A percentile compares a stretch with the other conserved stretches of the same genome.
phyloP scores from a whole-genome alignment of 2,329 filamentous ascomycete species.

The Periconia digitata region DNA sequence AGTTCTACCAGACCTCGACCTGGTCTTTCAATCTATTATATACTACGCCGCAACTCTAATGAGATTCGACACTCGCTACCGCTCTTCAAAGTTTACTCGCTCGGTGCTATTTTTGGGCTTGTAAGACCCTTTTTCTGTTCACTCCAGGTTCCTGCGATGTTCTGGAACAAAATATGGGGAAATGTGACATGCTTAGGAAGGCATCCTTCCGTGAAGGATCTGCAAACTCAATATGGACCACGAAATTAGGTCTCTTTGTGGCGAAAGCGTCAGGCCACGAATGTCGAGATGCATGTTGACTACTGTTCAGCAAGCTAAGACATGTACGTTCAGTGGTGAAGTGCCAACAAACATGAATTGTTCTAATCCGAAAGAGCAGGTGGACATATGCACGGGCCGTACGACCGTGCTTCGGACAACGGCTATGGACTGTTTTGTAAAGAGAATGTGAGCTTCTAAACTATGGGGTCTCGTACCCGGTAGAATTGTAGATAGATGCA shows the following conservation, averaged over 20 bases:
- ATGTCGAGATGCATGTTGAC: slow-evolving; percentile 16
- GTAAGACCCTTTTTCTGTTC: slow-evolving; percentile 7
- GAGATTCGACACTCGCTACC: slow-evolving; percentile 13
- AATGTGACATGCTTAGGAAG: slow-evolving; percentile 2
- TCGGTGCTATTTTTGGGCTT: slow-evolving; percentile 29
- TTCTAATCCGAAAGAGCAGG: slow-evolving; percentile 13
- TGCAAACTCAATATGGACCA: slow-evolving; percentile 27
- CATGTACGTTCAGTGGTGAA: slow-evolving; percentile 18
- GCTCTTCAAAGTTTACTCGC: slow-evolving; percentile 14
- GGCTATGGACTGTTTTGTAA: slow-evolving; percentile 10
- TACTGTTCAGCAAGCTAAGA: slow-evolving; percentile 15
- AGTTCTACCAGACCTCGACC: slow-evolving; percentile 30
- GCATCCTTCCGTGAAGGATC: slow-evolving; percentile 14
- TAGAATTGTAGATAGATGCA: slow-evolving; percentile 8
- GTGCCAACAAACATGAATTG: slow-evolving; percentile 1
- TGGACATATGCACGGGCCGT: slow-evolving; percentile 15
- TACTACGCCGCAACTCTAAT: slow-evolving; percentile 22
- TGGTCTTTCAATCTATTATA: slow-evolving; percentile 37
- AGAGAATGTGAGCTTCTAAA: slow-evolving; percentile 14
- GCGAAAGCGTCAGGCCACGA: slow-evolving; percentile 19
- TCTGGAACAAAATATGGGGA: slow-evolving; percentile 31
- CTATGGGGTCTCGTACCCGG: slow-evolving; percentile 22
- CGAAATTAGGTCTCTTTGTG: slow-evolving; percentile 18
- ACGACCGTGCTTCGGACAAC: slow-evolving; percentile 17
- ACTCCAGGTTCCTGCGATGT: slow-evolving; percentile 18